Percentiles rank a stretch among this genome's conserved stretches.
Evolutionary conservation across 2,329 filamentous ascomycete genomes (phyloP).

Genomic region (Epichloe typhina): DNA sequence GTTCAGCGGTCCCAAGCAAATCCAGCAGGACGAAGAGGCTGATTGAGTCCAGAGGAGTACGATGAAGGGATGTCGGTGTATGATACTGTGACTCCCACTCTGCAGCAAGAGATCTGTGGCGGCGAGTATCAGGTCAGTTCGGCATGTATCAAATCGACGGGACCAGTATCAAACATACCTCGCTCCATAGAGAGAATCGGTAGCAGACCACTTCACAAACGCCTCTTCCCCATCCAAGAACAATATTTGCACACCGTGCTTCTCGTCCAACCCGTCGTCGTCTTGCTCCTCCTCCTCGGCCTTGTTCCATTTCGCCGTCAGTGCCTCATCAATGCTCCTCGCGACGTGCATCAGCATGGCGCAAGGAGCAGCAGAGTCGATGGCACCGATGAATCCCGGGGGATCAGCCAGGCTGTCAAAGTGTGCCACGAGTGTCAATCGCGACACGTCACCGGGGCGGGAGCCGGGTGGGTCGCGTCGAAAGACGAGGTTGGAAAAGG

Average conservation of each 20-base stretch:
- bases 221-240: slow-evolving; percentile 92
- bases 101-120: slow-evolving; percentile 53
- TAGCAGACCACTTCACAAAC: slow-evolving; percentile 64
- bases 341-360: slow-evolving; percentile 86
- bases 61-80: slow-evolving; percentile 59
- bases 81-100: slow-evolving; percentile 64
- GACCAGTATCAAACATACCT: slow-evolving; percentile 34
- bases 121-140: background rate
- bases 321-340: slow-evolving; percentile 61
- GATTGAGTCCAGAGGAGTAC: slow-evolving; percentile 64
- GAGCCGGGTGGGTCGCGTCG: slow-evolving; percentile 80
- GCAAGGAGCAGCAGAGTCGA: slow-evolving; percentile 86
- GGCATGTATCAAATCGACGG: background rate
- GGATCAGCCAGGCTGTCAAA: slow-evolving; percentile 79
- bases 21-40: slow-evolving; percentile 86
- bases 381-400: slow-evolving; percentile 87
- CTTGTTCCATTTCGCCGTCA: slow-evolving; percentile 66
- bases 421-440: slow-evolving; percentile 81
- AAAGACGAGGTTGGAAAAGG: slow-evolving; percentile 79
- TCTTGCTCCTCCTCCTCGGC: slow-evolving; percentile 53
- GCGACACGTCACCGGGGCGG: slow-evolving; percentile 57
- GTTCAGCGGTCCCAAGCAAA: slow-evolving; percentile 59
- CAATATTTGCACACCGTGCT: slow-evolving; percentile 76
- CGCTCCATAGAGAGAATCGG: slow-evolving; percentile 80
- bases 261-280: slow-evolving; percentile 49